phyloP scores from a whole-genome alignment of 176 grass and related monocot genomes.

The Themeda triandra region DNA sequence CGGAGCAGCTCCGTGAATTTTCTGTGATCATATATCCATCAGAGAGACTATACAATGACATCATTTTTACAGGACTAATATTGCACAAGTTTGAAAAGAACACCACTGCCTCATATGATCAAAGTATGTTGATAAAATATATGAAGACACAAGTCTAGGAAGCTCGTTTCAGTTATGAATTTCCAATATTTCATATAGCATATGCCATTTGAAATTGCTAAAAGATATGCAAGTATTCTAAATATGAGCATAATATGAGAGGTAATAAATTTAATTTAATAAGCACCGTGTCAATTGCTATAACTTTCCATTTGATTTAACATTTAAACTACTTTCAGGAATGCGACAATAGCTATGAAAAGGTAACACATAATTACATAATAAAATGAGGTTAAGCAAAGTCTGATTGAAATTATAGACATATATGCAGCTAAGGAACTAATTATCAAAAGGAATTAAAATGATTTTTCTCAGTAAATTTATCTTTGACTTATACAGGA shows the following conservation, averaged over 20 bases:
- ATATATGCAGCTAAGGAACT: not conserved
- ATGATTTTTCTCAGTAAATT: not conserved
- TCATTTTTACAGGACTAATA: constrained; percentile 19
- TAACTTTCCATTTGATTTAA: not conserved
- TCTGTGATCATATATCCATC: constrained; percentile 51
- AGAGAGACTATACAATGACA: constrained; percentile 27
- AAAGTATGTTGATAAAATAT: not conserved
- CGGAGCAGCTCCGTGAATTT: constrained; percentile 45
- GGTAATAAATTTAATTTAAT: not conserved
- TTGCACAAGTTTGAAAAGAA: constrained; percentile 16
- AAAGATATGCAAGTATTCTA: not conserved
- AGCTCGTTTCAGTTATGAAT: not conserved
- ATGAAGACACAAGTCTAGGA: constrained; percentile 5
- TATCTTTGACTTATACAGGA: not conserved
- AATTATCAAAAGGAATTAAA: not conserved
- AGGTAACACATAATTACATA: not conserved
- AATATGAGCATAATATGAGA: constrained; percentile 1
- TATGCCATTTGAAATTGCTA: constrained; percentile 12
- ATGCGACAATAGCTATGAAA: not conserved
- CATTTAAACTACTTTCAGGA: not conserved
- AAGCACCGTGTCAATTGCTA: not conserved
- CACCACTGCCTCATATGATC: constrained; percentile 2
- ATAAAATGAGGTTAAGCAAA: not conserved
- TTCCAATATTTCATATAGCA: not conserved
- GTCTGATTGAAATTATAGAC: not conserved